phyloP scores from a whole-genome alignment of 495 filamentous ascomycete genomes.

The Xylaria sp. region DNA sequence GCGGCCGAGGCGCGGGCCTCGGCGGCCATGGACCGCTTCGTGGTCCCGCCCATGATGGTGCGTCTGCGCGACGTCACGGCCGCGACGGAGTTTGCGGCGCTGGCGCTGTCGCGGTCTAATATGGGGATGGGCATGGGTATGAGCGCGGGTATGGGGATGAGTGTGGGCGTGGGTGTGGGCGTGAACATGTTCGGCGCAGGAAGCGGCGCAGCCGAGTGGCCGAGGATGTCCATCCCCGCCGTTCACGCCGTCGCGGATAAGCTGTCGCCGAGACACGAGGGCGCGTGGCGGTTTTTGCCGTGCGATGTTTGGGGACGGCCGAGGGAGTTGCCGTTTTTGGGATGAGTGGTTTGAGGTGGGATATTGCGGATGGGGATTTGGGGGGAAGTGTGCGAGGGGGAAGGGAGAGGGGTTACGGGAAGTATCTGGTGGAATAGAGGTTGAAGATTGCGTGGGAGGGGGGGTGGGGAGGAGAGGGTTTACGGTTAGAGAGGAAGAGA shows the following conservation, averaged over 20 bases:
- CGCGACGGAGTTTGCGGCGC: too few species aligned
- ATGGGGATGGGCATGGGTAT: not conserved
- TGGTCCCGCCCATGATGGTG: slow-evolving; percentile 33
- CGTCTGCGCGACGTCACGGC: slow-evolving; percentile 33
- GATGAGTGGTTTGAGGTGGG: not conserved
- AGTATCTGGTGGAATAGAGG: not conserved
- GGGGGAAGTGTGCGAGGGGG: not conserved
- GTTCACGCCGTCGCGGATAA: slow-evolving; percentile 39
- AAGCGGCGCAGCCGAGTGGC: slow-evolving; percentile 36
- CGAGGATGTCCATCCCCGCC: slow-evolving; percentile 43
- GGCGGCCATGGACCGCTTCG: slow-evolving; percentile 28
- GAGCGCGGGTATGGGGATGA: not conserved
- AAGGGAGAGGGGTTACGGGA: too few species aligned
- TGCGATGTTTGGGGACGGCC: slow-evolving; percentile 45
- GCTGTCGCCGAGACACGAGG: slow-evolving; percentile 38
- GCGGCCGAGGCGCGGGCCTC: slow-evolving; percentile 23
- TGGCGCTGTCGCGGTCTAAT: slow-evolving; percentile 1
- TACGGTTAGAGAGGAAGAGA: not conserved
- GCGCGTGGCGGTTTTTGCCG: slow-evolving; percentile 51
- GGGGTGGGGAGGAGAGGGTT: not conserved
- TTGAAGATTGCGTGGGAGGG: not conserved
- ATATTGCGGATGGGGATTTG: not conserved
- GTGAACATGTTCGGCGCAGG: slow-evolving; percentile 8
- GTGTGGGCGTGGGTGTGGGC: not conserved
- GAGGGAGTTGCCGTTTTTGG: slow-evolving; percentile 38